Conservation (phyloP, 1,139 yeast species). For the Sugiyamaella paludigena region DNA sequence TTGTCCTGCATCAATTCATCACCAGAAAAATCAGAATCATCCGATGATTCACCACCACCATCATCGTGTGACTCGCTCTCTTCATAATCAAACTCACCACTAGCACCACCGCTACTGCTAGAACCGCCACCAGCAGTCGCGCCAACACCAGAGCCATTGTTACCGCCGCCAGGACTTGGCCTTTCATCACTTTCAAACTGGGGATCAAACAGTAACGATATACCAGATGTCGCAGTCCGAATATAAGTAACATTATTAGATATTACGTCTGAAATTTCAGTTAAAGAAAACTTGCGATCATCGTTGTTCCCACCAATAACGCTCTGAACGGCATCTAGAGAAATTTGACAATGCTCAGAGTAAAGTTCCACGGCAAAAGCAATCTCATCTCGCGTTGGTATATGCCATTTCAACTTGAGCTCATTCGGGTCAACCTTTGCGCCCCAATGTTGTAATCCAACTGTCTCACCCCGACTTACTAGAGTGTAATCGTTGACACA, state of each 20-base stretch:
- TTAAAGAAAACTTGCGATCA: slow-evolving; percentile 22
- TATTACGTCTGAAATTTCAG: slow-evolving; percentile 38
- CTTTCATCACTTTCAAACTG: slow-evolving; percentile 16
- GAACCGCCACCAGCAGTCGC: slow-evolving; percentile 16
- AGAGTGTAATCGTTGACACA: slow-evolving; percentile 29
- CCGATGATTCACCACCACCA: slow-evolving; percentile 38
- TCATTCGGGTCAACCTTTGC: slow-evolving; percentile 35
- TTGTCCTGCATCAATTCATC: slow-evolving; percentile 27
- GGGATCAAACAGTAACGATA: slow-evolving; percentile 76
- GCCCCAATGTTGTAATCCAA: slow-evolving; percentile 34
- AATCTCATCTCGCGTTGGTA: slow-evolving; percentile 59
- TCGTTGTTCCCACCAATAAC: background rate
- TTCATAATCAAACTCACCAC: slow-evolving; percentile 25
- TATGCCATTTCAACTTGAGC: slow-evolving; percentile 68
- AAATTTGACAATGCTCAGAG: slow-evolving; percentile 45
- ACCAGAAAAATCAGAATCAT: slow-evolving; percentile 32
- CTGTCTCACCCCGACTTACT: slow-evolving; percentile 22
- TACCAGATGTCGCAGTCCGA: slow-evolving; percentile 67
- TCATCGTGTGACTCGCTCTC: slow-evolving; percentile 36
- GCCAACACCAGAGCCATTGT: slow-evolving; percentile 23
- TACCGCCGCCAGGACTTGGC: slow-evolving; percentile 16
- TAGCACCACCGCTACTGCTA: slow-evolving; percentile 9
- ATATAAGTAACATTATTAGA: slow-evolving; percentile 56
- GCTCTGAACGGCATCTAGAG: slow-evolving; percentile 42
- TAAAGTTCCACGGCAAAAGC: slow-evolving; percentile 62